Percentiles rank a stretch among this genome's conserved stretches.
phyloP scores from a whole-genome alignment of 495 filamentous ascomycete species.

The Clohesyomyces aquaticus region DNA sequence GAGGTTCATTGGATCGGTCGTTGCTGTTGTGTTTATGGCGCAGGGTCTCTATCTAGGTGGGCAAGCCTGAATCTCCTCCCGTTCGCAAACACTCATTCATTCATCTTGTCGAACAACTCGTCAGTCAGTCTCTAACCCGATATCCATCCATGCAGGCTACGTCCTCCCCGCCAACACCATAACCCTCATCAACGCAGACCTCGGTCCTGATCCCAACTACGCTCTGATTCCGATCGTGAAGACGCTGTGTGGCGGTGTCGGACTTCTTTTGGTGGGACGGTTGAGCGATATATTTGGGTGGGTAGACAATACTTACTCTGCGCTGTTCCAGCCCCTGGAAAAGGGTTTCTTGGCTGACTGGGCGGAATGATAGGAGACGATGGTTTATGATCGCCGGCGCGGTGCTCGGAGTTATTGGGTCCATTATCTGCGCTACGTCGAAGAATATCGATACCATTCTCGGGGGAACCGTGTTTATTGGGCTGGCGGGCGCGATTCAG shows the following conservation, averaged over 20 bases:
- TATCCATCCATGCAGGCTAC: slow-evolving; percentile 12
- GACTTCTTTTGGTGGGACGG: slow-evolving; percentile 15
- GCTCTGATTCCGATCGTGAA: slow-evolving; percentile 18
- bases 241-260: slow-evolving; percentile 22
- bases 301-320: too few relatives aligned
- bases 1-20: slow-evolving; percentile 34
- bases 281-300: slow-evolving; percentile 29
- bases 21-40: slow-evolving; percentile 17
- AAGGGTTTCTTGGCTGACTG: background rate
- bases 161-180: slow-evolving; percentile 23
- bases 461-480: slow-evolving; percentile 21
- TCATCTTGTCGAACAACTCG: too few relatives aligned
- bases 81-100: background rate
- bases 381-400: slow-evolving; percentile 40
- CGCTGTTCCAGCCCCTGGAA: too few relatives aligned
- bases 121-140: too few relatives aligned
- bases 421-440: slow-evolving; percentile 37
- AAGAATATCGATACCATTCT: slow-evolving; percentile 38
- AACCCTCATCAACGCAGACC: slow-evolving; percentile 28
- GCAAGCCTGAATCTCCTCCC: background rate
- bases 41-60: slow-evolving; percentile 24
- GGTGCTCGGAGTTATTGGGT: slow-evolving; percentile 34
- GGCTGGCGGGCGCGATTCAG: slow-evolving; percentile 22
- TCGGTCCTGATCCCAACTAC: slow-evolving; percentile 27
- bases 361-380: slow-evolving; percentile 4